Evolutionary conservation across 306 rosid genomes (phyloP), one percentile per base, ranked within the genome.

Genomic region (Cucumis cinereus): DNA sequence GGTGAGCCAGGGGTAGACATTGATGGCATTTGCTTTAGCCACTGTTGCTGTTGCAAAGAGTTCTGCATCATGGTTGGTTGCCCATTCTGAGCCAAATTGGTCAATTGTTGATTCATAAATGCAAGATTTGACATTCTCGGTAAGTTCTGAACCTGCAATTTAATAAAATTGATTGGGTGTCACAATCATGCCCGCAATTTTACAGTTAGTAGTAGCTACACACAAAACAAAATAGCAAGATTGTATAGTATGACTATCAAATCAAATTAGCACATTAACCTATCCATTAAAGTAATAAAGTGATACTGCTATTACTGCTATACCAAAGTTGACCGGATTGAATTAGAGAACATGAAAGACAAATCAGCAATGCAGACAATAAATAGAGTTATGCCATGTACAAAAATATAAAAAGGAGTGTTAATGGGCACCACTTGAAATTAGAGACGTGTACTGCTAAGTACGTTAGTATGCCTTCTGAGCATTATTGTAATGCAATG

Each of bases 81-180:
- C 84, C 97, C 99, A 81, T 90, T 92, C 89, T 92, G 97, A 74
- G 93, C 74, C 85, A 95, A 80, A 74, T 89, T 96, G 61, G 96
- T 81, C 79, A 89, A 83, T 80, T 89, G 98, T 77, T 90, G 74
- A 83, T 77, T 94, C 93, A 92, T 83, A 84, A 88, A 92, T 70
- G 95, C 95, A 75, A 90, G 88, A 73, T 91, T 82, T 8, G 98
- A 75, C n/a, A 93, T 75, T 84, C 96, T 92, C 43, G 94, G 86
- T 79, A 90, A 75, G 84, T 86, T 93, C 80, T 90, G 97, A 81
- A 89, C 91, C 94, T 92, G 86, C 60, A 79, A 54, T 77, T 61
- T 50, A 28, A 33, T 64, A 59, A 72, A 73, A 73, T 38, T 38
- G 82, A 45, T 41, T 36, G 38, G 56, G 6, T 22, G 36, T 74